Evolutionary conservation across 257 asterid species (phyloP), one percentile per base, ranked within the genome.

Genomic region (Solanum etuberosum): DNA sequence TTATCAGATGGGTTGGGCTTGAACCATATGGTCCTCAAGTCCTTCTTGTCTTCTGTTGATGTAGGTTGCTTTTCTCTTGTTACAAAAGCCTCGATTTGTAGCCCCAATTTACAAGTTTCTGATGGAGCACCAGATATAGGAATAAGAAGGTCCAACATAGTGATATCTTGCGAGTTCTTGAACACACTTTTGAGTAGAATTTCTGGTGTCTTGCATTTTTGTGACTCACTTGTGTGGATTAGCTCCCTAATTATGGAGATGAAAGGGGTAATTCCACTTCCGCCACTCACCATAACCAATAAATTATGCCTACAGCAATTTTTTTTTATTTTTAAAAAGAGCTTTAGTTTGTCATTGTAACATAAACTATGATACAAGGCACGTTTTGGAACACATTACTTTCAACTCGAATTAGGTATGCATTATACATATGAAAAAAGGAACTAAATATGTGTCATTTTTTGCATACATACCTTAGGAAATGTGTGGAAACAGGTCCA

Each of bases 191-290:
- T 89, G 82, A 95, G 95, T 76, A 95, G 92, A 48, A 95, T 88
- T 57, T 91, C 18, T 0, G 98, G 99, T 16, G 91, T 90, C 48
- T 83, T 85, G 91, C 70, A 77, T 89, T 93, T 92, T 27, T 87
- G 31, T 2, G 90, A 91, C 40, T 91, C 92, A 18, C 89, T 90
- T 1, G 86, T 43, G 88, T 92, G 86, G 51, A 94, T 92, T 29
- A 96, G 90, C 37, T 96, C 98, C 13, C 98, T 89, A 37, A 94
- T 90, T 73, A 95, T 92, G 87, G 98, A 96, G 88, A 95, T 92
- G 89, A 96, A 95, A 1, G 99, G 99, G 1, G 99, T 94, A 57
- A 96, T 77, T 7, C 99, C 98, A 70, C 99, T 96, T 14, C 99
- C 99, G 78, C 99, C 99, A 83, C 99, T 93, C 27, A 95, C 91